Percentiles rank a stretch among this genome's conserved stretches.
Conservation (phyloP, 2,329 filamentous ascomycete species). For the Trichoderma atroviride region DNA sequence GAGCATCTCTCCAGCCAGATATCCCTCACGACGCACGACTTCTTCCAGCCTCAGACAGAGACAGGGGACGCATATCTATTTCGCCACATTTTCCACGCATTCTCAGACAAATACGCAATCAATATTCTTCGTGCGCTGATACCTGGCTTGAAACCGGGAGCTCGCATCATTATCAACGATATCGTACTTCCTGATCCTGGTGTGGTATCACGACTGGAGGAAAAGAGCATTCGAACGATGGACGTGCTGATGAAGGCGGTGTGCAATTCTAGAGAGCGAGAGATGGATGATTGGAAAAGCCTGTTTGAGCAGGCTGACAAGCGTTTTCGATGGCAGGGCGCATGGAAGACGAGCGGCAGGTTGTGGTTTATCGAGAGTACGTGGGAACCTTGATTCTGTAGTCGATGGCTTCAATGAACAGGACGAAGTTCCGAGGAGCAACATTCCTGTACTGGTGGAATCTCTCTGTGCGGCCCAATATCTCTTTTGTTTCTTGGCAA, state of each 20-base stretch:
- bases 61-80: conserved; percentile 57
- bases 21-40: conserved; percentile 51
- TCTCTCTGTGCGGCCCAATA: no score
- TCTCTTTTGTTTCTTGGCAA: neutral
- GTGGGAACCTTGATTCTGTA: conserved; percentile 32
- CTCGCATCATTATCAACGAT: conserved; percentile 45
- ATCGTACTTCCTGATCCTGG: conserved; percentile 42
- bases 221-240: conserved; percentile 46
- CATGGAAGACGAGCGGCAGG: conserved; percentile 33
- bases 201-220: conserved; percentile 39
- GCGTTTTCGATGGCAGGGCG: conserved; percentile 43
- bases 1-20: conserved; percentile 41
- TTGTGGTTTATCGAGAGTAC: conserved; percentile 45
- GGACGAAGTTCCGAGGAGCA: no score
- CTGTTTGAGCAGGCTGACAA: conserved; percentile 45
- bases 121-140: conserved; percentile 50
- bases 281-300: conserved; percentile 46
- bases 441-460: no score
- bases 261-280: conserved; percentile 51
- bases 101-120: conserved; percentile 51
- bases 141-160: conserved; percentile 53
- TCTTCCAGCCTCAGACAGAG: conserved; percentile 55
- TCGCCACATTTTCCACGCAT: conserved; percentile 60
- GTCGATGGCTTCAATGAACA: neutral
- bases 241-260: conserved; percentile 52